Evolutionary conservation across 257 asterid genomes (phyloP).

Genomic region (Nicotiana tomentosiformis): DNA sequence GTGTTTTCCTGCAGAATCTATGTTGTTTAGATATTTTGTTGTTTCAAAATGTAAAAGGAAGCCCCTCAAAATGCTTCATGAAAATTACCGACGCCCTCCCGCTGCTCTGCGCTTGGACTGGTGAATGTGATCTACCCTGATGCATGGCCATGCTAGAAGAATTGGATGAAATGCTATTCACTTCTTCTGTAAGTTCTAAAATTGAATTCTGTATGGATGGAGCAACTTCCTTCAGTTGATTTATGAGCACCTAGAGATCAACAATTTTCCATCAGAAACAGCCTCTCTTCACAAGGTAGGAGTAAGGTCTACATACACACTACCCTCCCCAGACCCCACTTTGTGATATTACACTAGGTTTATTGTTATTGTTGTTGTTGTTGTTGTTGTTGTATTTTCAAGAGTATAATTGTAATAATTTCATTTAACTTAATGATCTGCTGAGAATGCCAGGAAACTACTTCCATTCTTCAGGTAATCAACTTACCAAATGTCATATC

Average conservation of each 20-base stretch:
- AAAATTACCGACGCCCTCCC: conserved; percentile 61
- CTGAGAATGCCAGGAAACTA: not conserved
- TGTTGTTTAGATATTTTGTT: not conserved
- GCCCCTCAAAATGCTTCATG: not conserved
- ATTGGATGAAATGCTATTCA: conserved; percentile 61
- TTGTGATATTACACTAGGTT: too few species aligned
- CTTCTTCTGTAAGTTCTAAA: conserved; percentile 84
- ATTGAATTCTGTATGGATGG: conserved; percentile 89
- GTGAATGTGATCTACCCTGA: conserved; percentile 57
- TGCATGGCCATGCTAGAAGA: conserved; percentile 48
- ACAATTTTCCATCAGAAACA: conserved; percentile 9
- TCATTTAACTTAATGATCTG: not conserved
- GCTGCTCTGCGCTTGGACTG: conserved; percentile 68
- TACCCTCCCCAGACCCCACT: too few species aligned
- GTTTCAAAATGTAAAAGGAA: not conserved
- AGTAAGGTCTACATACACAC: too few species aligned
- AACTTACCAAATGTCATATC: not conserved
- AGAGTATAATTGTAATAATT: not conserved
- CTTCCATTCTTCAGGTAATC: not conserved
- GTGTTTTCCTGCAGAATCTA: conserved; percentile 53
- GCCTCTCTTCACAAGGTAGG: too few species aligned
- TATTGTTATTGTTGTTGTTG: too few species aligned
- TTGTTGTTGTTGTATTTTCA: not conserved
- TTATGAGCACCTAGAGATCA: conserved; percentile 75
- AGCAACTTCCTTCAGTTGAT: conserved; percentile 95